Conservation (phyloP, 805 yeast species). For the Grigorovia jiainica region DNA sequence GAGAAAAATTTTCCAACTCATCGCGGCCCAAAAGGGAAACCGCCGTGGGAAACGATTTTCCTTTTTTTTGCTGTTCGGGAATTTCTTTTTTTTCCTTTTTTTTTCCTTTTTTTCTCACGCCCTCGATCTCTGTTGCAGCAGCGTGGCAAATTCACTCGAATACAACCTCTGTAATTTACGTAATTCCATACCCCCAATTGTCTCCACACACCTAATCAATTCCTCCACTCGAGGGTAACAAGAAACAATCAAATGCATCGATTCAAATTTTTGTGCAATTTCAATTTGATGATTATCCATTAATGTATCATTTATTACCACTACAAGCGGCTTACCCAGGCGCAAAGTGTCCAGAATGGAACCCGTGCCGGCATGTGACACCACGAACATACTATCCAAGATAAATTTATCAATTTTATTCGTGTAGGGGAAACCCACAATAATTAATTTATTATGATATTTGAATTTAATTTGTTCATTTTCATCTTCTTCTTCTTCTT, state of each 20-base stretch:
- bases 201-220: background rate
- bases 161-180: no score
- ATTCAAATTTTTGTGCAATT: constrained; percentile 50
- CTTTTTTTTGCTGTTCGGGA: no score
- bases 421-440: constrained; percentile 10
- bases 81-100: no score
- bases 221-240: constrained; percentile 8
- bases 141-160: no score
- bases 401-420: constrained; percentile 9
- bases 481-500: no score
- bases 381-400: constrained; percentile 38
- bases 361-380: constrained; percentile 91
- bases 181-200: constrained; percentile 1
- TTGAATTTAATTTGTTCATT: background rate
- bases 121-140: no score
- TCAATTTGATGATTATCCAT: constrained; percentile 85
- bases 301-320: constrained; percentile 59
- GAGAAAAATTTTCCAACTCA: background rate
- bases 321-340: constrained; percentile 45
- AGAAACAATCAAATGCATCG: constrained; percentile 23
- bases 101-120: no score
- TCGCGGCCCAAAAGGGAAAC: background rate
- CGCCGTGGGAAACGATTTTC: background rate
- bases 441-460: constrained; percentile 1
- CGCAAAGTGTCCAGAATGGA: constrained; percentile 75